Evolutionary conservation across 495 filamentous ascomycete species (phyloP).

Genomic region (Hypoxylon lenormandii): DNA sequence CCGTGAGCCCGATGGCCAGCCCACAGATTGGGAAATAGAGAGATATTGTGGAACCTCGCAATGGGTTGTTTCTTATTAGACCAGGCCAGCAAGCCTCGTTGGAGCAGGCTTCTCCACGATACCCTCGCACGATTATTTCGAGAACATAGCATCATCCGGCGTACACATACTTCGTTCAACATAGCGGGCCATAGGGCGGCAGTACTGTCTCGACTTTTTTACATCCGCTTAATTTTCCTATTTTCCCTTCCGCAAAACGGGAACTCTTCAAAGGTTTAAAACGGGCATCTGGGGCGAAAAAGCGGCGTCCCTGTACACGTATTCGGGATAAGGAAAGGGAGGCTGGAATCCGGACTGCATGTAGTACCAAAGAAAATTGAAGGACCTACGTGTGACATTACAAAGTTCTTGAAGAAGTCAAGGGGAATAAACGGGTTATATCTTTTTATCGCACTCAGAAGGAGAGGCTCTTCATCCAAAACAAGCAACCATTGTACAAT

Average conservation of each 20-base stretch:
- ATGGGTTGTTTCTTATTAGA: conserved; percentile 26
- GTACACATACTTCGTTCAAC: conserved; percentile 46
- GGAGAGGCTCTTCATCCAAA: conserved; percentile 21
- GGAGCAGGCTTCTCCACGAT: conserved; percentile 45
- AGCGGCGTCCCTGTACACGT: conserved; percentile 53
- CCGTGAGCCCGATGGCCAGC: conserved; percentile 62
- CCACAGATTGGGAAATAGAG: conserved; percentile 46
- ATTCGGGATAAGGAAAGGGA: conserved; percentile 37
- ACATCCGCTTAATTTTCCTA: background rate
- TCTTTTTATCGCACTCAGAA: conserved; percentile 1
- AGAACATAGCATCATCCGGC: conserved; percentile 51
- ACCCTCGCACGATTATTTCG: conserved; percentile 41
- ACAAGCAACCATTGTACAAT: conserved; percentile 40
- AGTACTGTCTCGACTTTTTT: conserved; percentile 31
- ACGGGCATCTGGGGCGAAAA: conserved; percentile 32
- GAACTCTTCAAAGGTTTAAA: conserved; percentile 14
- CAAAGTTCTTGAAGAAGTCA: conserved; percentile 3
- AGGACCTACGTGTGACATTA: conserved; percentile 24
- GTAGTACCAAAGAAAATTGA: conserved; percentile 9
- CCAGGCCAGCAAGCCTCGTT: conserved; percentile 19
- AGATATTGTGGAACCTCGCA: conserved; percentile 6
- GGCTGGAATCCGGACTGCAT: conserved; percentile 17
- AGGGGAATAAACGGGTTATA: too few species aligned
- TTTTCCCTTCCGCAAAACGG: conserved; percentile 18
- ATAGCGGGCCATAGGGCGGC: conserved; percentile 33